These are phyloP conservation scores for Fragaria vesca DNA, from an alignment of 306 rosid genomes.

Conservation along the genomic window DNA sequence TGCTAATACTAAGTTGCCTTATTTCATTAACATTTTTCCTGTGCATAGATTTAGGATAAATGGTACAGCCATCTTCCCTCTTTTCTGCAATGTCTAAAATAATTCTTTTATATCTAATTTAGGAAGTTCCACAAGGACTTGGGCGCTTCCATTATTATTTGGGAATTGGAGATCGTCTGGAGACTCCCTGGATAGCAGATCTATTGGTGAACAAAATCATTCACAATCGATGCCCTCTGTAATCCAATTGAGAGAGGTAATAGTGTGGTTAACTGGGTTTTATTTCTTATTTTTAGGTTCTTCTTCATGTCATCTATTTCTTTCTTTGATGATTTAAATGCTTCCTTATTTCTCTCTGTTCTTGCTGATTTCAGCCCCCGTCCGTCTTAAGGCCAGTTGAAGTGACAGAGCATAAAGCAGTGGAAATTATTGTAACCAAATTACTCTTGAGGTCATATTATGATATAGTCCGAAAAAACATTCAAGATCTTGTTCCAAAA, in stretches of 20 bases:
- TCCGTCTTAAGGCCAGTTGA: slow-evolving; percentile 42
- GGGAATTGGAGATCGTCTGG: slow-evolving; percentile 21
- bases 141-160: slow-evolving; percentile 43
- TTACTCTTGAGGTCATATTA: slow-evolving; percentile 38
- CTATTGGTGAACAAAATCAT: slow-evolving; percentile 26
- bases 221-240: slow-evolving; percentile 30
- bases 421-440: slow-evolving; percentile 37
- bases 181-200: slow-evolving; percentile 17
- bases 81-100: neutral
- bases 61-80: neutral
- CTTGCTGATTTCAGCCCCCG: slow-evolving; percentile 38
- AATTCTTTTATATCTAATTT: neutral
- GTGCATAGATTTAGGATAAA: neutral
- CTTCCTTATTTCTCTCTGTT: neutral
- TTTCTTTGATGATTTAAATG: slow-evolving; percentile 4
- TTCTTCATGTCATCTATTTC: slow-evolving; percentile 8
- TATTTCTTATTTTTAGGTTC: neutral
- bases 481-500: slow-evolving; percentile 46
- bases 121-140: slow-evolving; percentile 19
- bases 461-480: slow-evolving; percentile 48
- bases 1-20: neutral
- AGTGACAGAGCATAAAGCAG: slow-evolving; percentile 31
- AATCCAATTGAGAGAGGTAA: slow-evolving; percentile 46
- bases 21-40: neutral
- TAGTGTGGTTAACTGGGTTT: slow-evolving; percentile 7